phyloP scores from a whole-genome alignment of 2,329 filamentous ascomycete genomes.

The Aspergillus pseudoglaucus region DNA sequence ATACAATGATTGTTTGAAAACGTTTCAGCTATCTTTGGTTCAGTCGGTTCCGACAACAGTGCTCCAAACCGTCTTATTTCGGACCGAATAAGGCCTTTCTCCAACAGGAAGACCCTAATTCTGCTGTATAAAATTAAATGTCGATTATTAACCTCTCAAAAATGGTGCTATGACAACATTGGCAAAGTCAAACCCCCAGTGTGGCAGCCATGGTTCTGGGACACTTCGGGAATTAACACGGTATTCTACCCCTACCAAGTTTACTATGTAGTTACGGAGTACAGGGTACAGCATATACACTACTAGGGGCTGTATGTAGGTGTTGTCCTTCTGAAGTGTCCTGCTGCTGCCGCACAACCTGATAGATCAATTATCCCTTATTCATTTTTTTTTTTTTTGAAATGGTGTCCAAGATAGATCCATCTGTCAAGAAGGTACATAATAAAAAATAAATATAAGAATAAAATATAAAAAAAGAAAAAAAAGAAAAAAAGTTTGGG shows the following conservation, averaged over 20 bases:
- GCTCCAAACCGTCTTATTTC: neutral
- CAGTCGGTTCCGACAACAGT: neutral
- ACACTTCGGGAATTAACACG: neutral
- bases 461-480: neutral
- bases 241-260: neutral
- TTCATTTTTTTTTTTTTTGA: no score
- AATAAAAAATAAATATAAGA: neutral
- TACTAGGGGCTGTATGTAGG: neutral
- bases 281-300: neutral
- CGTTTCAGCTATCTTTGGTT: neutral
- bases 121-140: neutral
- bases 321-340: constrained; percentile 2
- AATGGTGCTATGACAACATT: neutral
- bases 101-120: neutral
- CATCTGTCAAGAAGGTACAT: neutral
- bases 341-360: neutral
- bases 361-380: neutral
- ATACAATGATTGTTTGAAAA: neutral
- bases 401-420: neutral
- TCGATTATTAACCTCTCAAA: neutral
- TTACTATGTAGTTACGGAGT: neutral
- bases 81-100: neutral
- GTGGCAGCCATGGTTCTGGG: neutral
- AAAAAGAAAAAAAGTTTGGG: neutral
- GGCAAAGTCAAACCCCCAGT: neutral